Base-by-base conservation (phyloP, 78 protist genomes). In the Speleostelium caveatum region DNA sequence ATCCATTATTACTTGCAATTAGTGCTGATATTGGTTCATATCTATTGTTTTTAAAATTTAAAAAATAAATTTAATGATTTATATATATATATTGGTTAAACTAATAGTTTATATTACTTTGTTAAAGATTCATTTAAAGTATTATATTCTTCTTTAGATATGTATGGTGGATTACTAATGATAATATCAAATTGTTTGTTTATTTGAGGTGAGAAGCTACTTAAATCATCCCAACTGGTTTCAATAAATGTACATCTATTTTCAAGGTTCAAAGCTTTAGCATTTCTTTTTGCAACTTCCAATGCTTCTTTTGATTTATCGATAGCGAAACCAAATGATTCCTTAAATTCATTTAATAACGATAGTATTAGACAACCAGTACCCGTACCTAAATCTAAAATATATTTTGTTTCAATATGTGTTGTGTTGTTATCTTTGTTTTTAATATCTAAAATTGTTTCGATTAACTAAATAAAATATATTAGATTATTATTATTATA, bases 131-230 rank as follows among this genome's bases (percentile, higher is more conserved):
- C 49, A 68, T 66, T 68, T 38, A 80, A 30, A 68, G 32, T 26
- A 38, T 36, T 22, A 28, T 68, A 80, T 32, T 80, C 89, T 24
- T 32, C 51, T n/a, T 35, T 6, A 45, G 89, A 66, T 1, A 80
- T 80, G 68, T 80, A 80, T 2, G 89, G 89, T 56, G 89, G 89
- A 68, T 80, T 80, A 33, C 77, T 67, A 19, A 80, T 80, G 17
- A 80, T 68, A 5, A 80, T 24, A 30, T 80, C 60, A 80, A 55
- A 80, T 55, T 51, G 10, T 30, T 65, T 14, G 17, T 28, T 12
- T 51, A n/a, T 66, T 33, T 10, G 21, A 49, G 24, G 33, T 51
- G 5, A 4, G 35, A 30, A 55, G n/a, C 38, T 22, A 0, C 26
- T 16, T 49, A 24, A 35, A 68, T 51, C 71, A 69, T 69, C 45